These are phyloP conservation scores for Lavandula angustifolia DNA, from an alignment of 257 asterid species.

Conservation along the genomic window DNA sequence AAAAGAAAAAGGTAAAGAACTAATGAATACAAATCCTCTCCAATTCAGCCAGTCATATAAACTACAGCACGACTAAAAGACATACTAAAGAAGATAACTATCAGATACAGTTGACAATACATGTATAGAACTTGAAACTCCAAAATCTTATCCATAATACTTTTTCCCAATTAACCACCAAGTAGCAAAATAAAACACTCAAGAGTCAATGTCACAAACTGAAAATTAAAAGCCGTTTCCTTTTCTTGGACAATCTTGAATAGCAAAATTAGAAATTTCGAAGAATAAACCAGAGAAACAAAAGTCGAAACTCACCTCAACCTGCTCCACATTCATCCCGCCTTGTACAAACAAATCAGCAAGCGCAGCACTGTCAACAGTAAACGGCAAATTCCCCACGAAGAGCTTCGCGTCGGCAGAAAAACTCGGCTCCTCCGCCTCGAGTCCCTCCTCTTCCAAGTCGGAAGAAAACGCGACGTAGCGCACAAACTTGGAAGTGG, in stretches of 20 bases:
- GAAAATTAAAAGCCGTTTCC: no score
- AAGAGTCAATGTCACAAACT: no score
- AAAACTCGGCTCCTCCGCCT: constrained; percentile 30
- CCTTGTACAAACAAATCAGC: constrained; percentile 70
- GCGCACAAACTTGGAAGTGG: constrained; percentile 36
- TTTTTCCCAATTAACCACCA: no score
- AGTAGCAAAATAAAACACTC: no score
- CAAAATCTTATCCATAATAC: no score
- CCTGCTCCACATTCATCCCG: constrained; percentile 83
- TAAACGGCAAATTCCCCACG: constrained; percentile 84
- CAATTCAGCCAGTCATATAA: no score
- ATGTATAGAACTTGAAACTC: no score
- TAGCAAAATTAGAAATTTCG: no score
- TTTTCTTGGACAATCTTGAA: neutral
- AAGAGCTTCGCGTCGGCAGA: constrained; percentile 67
- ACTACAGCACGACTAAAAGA: no score
- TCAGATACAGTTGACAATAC: no score
- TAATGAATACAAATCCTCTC: no score
- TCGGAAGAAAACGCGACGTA: constrained; percentile 64
- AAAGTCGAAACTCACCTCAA: constrained; percentile 56
- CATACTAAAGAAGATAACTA: no score
- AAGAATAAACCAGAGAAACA: neutral
- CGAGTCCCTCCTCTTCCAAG: constrained; percentile 36
- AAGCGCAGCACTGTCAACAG: constrained; percentile 66
- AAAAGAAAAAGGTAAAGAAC: neutral